Base-by-base conservation (phyloP, 176 grass and related monocot genomes). In the Ananas comosus region DNA sequence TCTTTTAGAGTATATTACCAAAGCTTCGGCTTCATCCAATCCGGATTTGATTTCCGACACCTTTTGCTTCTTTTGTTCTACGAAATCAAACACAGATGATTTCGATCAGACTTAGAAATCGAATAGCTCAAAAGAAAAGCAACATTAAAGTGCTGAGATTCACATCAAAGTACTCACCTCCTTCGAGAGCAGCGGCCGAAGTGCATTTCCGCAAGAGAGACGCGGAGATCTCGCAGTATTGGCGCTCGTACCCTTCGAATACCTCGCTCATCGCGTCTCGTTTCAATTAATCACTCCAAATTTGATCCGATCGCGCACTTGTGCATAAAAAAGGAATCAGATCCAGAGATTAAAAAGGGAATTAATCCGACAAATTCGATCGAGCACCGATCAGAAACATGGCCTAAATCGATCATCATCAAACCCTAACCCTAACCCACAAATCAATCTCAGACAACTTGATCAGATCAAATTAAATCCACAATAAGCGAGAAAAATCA, bases 21-120 rank as follows among this genome's bases (percentile, higher is more conserved):
- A 52, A 53, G 78, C 78, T 78, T 99, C 94, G 11, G 89, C 89
- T 64, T 84, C 87, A 75, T 99, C 90, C 51, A 99, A 74, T 22
- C 85, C 84, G 4, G 90, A 83, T 78, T 99, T 86, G 64, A 93
- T 88, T 77, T 99, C 94, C 24, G 70, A 83, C 12, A 82, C 73
- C 78, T 88, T 86, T 48, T 99, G 94, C 82, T 88, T 99, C 80
- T 86, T 71, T 78, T 86, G 81, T 68, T 91, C 94, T 93, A 80
- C 58, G 19, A n/a, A 76, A 66, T 18, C n/a, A 70, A 58, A 10
- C 12, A 16, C 49, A n/a, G 29, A 48, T 74, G 21, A 51, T 22
- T 27, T 42, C 33, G 33, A 42, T 42, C 33, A 50, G 47, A 59
- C 22, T 28, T 23, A 50, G 66, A 73, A 4, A 29, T 48, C 48